Conservation (phyloP, 441 rosid species). For the Arabidopsis lyrata region DNA sequence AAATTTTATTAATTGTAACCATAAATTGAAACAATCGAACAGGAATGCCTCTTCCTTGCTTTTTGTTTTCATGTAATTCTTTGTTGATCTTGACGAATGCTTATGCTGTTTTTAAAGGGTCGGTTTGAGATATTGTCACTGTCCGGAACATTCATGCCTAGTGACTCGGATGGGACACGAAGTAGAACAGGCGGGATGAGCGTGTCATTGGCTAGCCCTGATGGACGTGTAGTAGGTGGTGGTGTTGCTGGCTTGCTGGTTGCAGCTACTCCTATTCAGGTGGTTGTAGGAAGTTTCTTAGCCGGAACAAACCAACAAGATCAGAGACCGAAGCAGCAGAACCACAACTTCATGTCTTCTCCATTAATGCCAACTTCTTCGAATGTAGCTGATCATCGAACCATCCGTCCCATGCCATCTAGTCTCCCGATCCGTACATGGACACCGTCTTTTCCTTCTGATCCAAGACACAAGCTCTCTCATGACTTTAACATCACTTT, state of each 20-base stretch:
- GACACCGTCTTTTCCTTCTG: constrained; percentile 40
- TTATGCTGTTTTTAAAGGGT: constrained; percentile 52
- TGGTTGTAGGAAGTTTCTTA: constrained; percentile 89
- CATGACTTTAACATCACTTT: constrained; percentile 33
- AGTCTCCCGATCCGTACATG: constrained; percentile 64
- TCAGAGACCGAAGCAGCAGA: constrained; percentile 71
- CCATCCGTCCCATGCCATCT: constrained; percentile 50
- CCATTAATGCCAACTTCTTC: constrained; percentile 54
- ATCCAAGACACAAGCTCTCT: constrained; percentile 33
- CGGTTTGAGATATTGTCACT: constrained; percentile 73
- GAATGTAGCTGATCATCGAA: constrained; percentile 54
- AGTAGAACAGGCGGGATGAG: constrained; percentile 75
- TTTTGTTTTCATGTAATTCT: background rate
- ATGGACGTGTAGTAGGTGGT: constrained; percentile 75
- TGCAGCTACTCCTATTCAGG: constrained; percentile 76
- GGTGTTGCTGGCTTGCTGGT: constrained; percentile 68
- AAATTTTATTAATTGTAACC: background rate
- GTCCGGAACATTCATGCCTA: constrained; percentile 74
- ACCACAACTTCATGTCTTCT: constrained; percentile 50
- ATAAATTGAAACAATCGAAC: background rate
- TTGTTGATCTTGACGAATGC: constrained; percentile 14
- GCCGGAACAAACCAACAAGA: constrained; percentile 72
- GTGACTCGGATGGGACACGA: constrained; percentile 59
- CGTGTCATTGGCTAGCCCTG: constrained; percentile 68
- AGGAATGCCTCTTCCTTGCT: background rate